Percentiles rank a stretch among this genome's conserved stretches.
Conservation (phyloP, 768 basidiomycete genomes). For the Mycena alexandri region DNA sequence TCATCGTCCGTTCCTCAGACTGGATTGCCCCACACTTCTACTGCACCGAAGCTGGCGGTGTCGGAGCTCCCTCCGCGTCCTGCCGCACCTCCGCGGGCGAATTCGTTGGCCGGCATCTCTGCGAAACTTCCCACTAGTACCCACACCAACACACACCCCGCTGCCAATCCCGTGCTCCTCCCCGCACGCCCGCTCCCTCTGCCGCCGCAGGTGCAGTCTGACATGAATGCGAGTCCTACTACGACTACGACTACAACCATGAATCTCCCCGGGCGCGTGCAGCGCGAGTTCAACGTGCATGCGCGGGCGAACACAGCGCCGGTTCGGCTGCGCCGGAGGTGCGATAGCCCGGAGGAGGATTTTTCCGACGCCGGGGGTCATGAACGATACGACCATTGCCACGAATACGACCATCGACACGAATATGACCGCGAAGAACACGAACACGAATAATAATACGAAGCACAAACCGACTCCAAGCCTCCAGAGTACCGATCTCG, state of each 20-base stretch:
- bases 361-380: background rate
- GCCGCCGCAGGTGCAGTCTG: background rate
- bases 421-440: background rate
- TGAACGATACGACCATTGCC: background rate
- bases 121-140: background rate
- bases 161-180: background rate
- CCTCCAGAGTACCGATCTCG: background rate
- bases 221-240: background rate
- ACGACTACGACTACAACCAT: too few species aligned
- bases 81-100: too few species aligned
- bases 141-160: background rate
- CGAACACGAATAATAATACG: slow-evolving; percentile 8
- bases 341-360: too few species aligned
- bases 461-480: background rate
- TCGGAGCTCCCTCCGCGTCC: background rate
- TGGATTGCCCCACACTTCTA: background rate
- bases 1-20: background rate
- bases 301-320: slow-evolving; percentile 20
- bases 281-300: background rate
- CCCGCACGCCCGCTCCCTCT: background rate
- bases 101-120: background rate
- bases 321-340: background rate
- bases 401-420: background rate
- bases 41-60: too few species aligned
- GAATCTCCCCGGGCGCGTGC: too few species aligned